phyloP scores from a whole-genome alignment of 1,139 yeast genomes.

The Hanseniaspora uvarum region DNA sequence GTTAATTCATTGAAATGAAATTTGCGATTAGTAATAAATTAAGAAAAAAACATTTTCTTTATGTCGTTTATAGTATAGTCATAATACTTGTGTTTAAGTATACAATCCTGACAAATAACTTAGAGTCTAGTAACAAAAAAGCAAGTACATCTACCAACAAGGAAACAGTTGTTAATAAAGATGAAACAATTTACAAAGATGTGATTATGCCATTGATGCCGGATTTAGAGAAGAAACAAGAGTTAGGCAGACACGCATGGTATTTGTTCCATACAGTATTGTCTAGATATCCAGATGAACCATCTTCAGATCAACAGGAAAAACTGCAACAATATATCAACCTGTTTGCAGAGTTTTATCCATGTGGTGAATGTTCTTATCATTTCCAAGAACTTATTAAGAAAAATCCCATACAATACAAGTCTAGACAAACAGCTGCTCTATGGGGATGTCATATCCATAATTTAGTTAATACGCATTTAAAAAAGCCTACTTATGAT shows the following conservation, averaged over 20 bases:
- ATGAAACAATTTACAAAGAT: constrained; percentile 15
- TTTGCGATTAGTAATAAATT: background rate
- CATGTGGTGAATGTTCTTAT: constrained; percentile 91
- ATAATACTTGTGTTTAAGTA: constrained; percentile 11
- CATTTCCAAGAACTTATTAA: constrained; percentile 65
- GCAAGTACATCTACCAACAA: background rate
- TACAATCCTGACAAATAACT: background rate
- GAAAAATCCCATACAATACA: constrained; percentile 75
- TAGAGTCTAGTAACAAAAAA: background rate
- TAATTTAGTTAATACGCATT: constrained; percentile 66
- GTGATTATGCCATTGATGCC: constrained; percentile 77
- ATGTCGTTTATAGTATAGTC: constrained; percentile 4
- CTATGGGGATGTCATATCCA: constrained; percentile 97
- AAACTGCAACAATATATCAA: constrained; percentile 48
- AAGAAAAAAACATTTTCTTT: constrained; percentile 7
- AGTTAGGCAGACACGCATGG: constrained; percentile 80
- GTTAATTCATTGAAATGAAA: too few relatives aligned
- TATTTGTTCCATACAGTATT: constrained; percentile 77
- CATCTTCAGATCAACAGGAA: constrained; percentile 50
- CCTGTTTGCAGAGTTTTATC: constrained; percentile 69
- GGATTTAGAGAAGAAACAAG: constrained; percentile 40
- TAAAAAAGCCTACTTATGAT: constrained; percentile 65
- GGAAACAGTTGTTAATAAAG: background rate
- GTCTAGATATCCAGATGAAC: constrained; percentile 82
- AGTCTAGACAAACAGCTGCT: constrained; percentile 70